Evolutionary conservation across 345 rosid genomes (phyloP).

Genomic region (Murraya koenigii): DNA sequence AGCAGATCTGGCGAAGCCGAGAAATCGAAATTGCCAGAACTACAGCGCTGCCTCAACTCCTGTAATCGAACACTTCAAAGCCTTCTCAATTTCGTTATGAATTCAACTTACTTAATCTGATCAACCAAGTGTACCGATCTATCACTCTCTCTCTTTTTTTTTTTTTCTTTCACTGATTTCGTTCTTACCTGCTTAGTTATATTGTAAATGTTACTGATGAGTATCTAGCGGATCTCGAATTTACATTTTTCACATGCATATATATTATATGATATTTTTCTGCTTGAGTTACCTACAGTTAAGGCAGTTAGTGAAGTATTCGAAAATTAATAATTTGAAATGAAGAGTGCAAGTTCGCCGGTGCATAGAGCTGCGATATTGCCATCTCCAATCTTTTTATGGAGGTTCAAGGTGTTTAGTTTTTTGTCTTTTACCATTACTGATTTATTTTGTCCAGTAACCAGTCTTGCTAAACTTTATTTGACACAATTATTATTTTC

Average conservation of each 20-base stretch:
- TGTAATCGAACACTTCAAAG: background rate
- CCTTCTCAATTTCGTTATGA: background rate
- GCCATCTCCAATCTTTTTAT: constrained; percentile 78
- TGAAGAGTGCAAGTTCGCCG: constrained; percentile 49
- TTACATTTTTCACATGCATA: too few species aligned
- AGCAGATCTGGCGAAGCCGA: background rate
- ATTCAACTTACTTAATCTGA: background rate
- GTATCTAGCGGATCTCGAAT: background rate
- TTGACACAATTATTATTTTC: background rate
- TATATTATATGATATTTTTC: too few species aligned
- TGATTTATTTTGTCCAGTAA: background rate
- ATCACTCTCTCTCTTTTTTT: background rate
- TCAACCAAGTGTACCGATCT: background rate
- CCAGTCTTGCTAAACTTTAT: background rate
- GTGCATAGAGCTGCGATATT: constrained; percentile 44
- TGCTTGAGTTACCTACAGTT: constrained; percentile 22
- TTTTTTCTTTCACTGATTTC: background rate
- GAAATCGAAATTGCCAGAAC: background rate
- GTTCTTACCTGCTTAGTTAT: background rate
- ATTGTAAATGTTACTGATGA: background rate
- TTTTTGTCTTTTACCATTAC: background rate
- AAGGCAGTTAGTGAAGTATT: constrained; percentile 39
- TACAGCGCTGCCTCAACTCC: background rate
- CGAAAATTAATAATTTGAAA: constrained; percentile 43
- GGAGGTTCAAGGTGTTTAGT: constrained; percentile 82